phyloP scores from a whole-genome alignment of 257 asterid genomes.

The Paulownia fortunei region DNA sequence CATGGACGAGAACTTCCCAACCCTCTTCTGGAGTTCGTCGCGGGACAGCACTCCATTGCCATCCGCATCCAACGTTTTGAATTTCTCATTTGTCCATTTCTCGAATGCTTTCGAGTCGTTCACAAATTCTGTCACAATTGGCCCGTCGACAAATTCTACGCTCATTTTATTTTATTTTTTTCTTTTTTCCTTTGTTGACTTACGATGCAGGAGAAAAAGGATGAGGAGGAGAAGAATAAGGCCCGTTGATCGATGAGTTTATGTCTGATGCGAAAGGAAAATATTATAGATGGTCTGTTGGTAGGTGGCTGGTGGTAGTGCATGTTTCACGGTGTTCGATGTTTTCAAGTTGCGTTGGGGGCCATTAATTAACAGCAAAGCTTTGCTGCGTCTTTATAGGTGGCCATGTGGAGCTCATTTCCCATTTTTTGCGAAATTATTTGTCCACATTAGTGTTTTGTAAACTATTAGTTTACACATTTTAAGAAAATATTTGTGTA shows the following conservation, averaged over 20 bases:
- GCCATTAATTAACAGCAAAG: neutral
- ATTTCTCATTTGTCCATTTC: conserved; percentile 52
- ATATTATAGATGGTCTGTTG: neutral
- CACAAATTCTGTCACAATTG: conserved; percentile 51
- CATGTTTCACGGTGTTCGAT: neutral
- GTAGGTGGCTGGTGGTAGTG: no score
- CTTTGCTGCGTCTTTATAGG: neutral
- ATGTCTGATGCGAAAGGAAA: neutral
- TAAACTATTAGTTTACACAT: no score
- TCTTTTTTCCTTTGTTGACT: no score
- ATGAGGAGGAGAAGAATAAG: neutral
- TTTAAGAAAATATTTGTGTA: no score
- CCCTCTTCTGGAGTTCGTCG: conserved; percentile 50
- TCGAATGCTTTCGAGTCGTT: conserved; percentile 51
- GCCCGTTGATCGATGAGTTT: neutral
- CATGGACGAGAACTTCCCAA: conserved; percentile 44
- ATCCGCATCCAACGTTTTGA: conserved; percentile 55
- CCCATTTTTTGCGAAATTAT: neutral
- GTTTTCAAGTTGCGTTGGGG: neutral
- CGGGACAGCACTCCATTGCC: conserved; percentile 61
- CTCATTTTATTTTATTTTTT: conserved; percentile 45
- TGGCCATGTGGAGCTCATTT: neutral
- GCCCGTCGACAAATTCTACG: conserved; percentile 56
- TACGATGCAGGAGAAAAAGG: neutral
- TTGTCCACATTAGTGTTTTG: no score